Percentiles rank a stretch among this genome's conserved stretches.
phyloP scores from a whole-genome alignment of 2,329 filamentous ascomycete genomes.

The Colletotrichum zoysiae region DNA sequence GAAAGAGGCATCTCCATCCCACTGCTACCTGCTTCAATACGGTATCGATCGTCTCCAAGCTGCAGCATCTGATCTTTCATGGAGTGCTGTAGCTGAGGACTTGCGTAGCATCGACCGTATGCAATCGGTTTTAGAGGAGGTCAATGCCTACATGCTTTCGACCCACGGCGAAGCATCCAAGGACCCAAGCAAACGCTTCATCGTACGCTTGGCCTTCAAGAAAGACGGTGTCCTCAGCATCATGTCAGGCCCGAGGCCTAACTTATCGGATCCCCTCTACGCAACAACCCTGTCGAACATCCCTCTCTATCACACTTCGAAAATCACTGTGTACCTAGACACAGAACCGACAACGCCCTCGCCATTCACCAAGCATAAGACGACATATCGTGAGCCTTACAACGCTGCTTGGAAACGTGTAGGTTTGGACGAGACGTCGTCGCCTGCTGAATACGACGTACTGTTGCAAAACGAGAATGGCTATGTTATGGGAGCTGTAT shows the following conservation, averaged over 20 bases:
- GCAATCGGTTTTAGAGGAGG: background rate
- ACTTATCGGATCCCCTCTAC: background rate
- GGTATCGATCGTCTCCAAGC: background rate
- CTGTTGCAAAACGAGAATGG: slow-evolving; percentile 10
- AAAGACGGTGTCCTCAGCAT: background rate
- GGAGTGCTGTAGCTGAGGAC: background rate
- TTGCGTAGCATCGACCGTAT: background rate
- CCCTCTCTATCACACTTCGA: background rate
- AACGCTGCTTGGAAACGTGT: slow-evolving; percentile 8
- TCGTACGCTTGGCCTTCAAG: slow-evolving; percentile 13
- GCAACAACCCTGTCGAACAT: background rate
- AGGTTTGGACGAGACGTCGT: background rate
- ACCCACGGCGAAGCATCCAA: background rate
- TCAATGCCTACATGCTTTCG: background rate
- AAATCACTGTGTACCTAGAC: background rate
- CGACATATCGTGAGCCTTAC: background rate
- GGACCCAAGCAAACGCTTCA: slow-evolving; percentile 1
- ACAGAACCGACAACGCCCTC: slow-evolving; percentile 9
- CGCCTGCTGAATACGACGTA: background rate
- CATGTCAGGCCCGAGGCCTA: slow-evolving; percentile 13
- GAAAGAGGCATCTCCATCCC: background rate
- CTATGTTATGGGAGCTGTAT: background rate
- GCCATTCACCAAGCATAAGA: slow-evolving; percentile 9
- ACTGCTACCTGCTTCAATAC: slow-evolving; percentile 10
- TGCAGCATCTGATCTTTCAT: background rate